These are phyloP conservation scores for Hylodesmum podocarpum DNA, from an alignment of 306 rosid species.

Conservation along the genomic window DNA sequence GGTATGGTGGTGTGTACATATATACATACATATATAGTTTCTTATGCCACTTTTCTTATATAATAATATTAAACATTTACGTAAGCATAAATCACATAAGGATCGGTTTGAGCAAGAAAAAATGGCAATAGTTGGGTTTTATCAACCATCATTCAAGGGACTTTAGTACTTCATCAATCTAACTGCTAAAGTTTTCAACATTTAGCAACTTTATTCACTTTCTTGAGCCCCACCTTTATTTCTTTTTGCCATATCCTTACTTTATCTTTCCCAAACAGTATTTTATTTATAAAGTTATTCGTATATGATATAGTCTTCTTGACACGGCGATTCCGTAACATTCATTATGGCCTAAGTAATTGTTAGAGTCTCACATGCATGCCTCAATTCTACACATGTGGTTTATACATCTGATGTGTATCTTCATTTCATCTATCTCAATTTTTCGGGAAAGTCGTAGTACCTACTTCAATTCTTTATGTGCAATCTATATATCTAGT, in stretches of 20 bases:
- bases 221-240: neutral
- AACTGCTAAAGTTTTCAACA: neutral
- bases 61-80: neutral
- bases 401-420: too few relatives aligned
- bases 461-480: too few relatives aligned
- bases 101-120: neutral
- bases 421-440: too few relatives aligned
- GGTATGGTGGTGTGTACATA: neutral
- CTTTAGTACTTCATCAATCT: neutral
- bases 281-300: neutral
- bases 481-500: too few relatives aligned
- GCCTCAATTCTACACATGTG: too few relatives aligned
- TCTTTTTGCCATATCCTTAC: neutral
- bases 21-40: neutral
- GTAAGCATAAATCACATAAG: neutral
- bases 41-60: neutral
- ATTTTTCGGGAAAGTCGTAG: too few relatives aligned
- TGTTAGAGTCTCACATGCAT: too few relatives aligned
- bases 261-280: neutral
- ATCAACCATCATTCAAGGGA: conserved; percentile 19
- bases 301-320: neutral
- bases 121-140: neutral
- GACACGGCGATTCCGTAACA: neutral
- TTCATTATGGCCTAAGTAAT: neutral
- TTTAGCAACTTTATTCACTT: neutral